These are phyloP conservation scores for Citeromyces hawaiiensis DNA, from an alignment of 1,139 yeast genomes.

Conservation along the genomic window DNA sequence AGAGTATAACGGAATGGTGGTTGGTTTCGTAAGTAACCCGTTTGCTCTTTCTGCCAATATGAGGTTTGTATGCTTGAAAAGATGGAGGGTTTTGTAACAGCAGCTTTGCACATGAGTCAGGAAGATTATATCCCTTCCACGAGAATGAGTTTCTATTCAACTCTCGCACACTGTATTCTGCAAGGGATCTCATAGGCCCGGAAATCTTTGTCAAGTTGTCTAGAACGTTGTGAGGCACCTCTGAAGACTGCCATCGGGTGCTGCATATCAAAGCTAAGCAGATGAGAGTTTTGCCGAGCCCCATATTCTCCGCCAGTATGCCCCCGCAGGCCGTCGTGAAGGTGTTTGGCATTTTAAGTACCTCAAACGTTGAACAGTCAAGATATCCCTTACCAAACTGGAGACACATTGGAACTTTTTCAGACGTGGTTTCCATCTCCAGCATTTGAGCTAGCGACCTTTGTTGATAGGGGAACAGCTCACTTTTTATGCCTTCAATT, in stretches of 20 bases:
- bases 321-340: constrained; percentile 48
- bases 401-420: constrained; percentile 6
- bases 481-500: constrained; percentile 35
- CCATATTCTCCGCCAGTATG: constrained; percentile 67
- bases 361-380: constrained; percentile 8
- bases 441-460: constrained; percentile 47
- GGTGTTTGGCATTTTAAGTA: constrained; percentile 22
- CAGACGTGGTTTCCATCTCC: constrained; percentile 24
- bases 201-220: constrained; percentile 5
- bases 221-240: constrained; percentile 20
- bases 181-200: constrained; percentile 15
- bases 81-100: constrained; percentile 27
- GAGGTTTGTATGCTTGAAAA: constrained; percentile 19
- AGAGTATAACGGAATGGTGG: constrained; percentile 18
- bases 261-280: constrained; percentile 47
- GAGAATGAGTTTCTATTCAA: constrained; percentile 36
- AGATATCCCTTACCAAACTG: constrained; percentile 21
- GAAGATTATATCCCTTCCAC: constrained; percentile 39
- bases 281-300: constrained; percentile 58
- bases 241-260: constrained; percentile 37
- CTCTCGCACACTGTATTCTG: constrained; percentile 26
- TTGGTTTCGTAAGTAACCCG: constrained; percentile 4
- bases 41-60: constrained; percentile 5
- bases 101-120: constrained; percentile 24
- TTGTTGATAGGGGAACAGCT: constrained; percentile 41